Base-by-base conservation (phyloP, 768 basidiomycete species). In the Phylloporus sp. region DNA sequence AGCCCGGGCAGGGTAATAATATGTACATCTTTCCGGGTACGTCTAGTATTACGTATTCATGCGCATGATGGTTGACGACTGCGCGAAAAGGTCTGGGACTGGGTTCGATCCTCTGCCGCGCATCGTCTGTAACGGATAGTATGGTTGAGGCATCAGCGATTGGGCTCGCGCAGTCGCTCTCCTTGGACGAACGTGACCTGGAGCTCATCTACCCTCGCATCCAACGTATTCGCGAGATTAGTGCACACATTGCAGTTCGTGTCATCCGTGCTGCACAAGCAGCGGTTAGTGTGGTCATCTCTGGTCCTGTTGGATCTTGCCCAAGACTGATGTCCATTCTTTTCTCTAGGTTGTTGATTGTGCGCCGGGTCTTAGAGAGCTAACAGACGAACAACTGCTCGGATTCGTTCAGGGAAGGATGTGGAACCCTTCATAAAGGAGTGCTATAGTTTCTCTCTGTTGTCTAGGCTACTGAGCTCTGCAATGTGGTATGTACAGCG, bases 1-100 rank as follows among this genome's bases (percentile, higher is more conserved):
- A 85, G 57, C 84, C 94, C 2, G 90, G 91, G 22, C 95, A 97
- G 71, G 93, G 93, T 24, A 97, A 95, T 68, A 97, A 95, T 70
- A 93, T 94, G 90, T 89, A 88, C 67, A 86, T 88, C 62, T 86
- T 86, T 76, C 84, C 83, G 44, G 80, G 82, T 81, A 36, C 15
- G 70, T 61, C 15, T 2, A 5, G 12, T 23, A 26, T 39, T 22
- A 22, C n/a, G 12, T 22, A 18, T n/a, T 10, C 41, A 13, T n/a
- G 13, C 34, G 1, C 15, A 18, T 12, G n/a, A n/a, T 47, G n/a
- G 12, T 28, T 64, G 51, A 55, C 39, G 4, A 15, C 15, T 22
- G 22, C 38, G 22, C 12, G n/a, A 36, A 29, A 27, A 63, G 62
- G 57, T 36, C 63, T 64, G 4, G 93, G 91, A n/a, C 74, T 92